These are phyloP conservation scores for Populus ilicifolia DNA, from an alignment of 345 rosid genomes.

Conservation along the genomic window DNA sequence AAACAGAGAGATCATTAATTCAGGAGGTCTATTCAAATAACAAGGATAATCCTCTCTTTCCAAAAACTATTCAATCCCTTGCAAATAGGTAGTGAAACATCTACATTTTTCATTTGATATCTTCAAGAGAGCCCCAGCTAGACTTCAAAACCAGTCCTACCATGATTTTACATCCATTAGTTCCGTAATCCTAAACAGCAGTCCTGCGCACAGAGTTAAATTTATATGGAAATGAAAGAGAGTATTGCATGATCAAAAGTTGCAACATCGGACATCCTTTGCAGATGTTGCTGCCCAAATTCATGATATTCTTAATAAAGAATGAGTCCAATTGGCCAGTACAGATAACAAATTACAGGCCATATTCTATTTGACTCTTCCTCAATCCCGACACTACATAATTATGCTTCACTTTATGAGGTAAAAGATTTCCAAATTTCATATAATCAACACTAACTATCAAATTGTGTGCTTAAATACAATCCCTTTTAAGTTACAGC, in stretches of 20 bases:
- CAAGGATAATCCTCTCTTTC: background rate
- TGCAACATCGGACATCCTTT: background rate
- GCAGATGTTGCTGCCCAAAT: too few species aligned
- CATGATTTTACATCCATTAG: background rate
- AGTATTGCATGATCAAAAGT: background rate
- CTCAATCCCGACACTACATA: too few species aligned
- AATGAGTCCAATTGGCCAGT: too few species aligned
- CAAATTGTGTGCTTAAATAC: background rate
- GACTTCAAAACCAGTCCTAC: background rate
- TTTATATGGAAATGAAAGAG: background rate
- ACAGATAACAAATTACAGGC: too few species aligned
- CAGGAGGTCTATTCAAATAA: background rate
- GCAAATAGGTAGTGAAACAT: background rate
- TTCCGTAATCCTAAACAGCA: constrained; percentile 1
- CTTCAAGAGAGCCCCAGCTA: background rate
- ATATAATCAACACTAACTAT: too few species aligned
- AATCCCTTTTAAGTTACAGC: too few species aligned
- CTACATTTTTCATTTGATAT: background rate
- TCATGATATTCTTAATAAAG: too few species aligned
- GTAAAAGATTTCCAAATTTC: too few species aligned
- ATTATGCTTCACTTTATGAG: too few species aligned
- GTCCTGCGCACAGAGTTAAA: background rate
- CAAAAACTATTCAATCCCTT: background rate
- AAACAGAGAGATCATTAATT: background rate
- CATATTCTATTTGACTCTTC: too few species aligned